A percentile compares a stretch with the other conserved stretches of the same genome.
These are phyloP conservation scores for Hyaloscypha bicolor DNA, from an alignment of 495 filamentous ascomycete species.

Conservation along the genomic window DNA sequence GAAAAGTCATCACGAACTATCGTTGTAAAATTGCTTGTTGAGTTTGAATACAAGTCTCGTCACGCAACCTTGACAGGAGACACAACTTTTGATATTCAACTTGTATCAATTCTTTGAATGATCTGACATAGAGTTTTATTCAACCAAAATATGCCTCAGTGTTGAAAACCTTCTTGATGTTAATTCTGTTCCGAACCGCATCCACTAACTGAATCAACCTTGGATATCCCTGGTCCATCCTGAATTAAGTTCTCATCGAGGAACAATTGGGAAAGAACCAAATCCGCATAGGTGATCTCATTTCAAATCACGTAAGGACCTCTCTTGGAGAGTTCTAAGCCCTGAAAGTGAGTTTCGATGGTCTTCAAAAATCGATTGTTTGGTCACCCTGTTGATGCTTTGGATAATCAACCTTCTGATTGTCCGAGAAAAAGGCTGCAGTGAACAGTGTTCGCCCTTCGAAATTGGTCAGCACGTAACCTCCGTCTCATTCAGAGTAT, in stretches of 20 bases:
- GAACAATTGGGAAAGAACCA: slow-evolving; percentile 36
- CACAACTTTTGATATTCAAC: not conserved
- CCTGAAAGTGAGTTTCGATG: slow-evolving; percentile 31
- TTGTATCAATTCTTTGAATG: not conserved
- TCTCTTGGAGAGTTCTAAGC: slow-evolving; percentile 21
- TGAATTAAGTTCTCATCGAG: slow-evolving; percentile 36
- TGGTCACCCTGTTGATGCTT: slow-evolving; percentile 26
- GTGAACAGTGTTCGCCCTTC: slow-evolving; percentile 37
- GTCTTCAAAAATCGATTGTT: slow-evolving; percentile 24
- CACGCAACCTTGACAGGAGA: not conserved
- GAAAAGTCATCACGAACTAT: too few species aligned
- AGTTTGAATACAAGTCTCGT: not conserved
- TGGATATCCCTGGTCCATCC: slow-evolving; percentile 36
- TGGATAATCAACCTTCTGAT: slow-evolving; percentile 28
- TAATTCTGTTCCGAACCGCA: slow-evolving; percentile 32
- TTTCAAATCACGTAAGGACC: slow-evolving; percentile 33
- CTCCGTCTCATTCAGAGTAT: not conserved
- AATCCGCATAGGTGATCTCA: slow-evolving; percentile 36
- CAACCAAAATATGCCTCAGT: slow-evolving; percentile 35
- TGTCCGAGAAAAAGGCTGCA: slow-evolving; percentile 31
- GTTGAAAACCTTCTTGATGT: slow-evolving; percentile 35
- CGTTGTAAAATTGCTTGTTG: not conserved
- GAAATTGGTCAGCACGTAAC: slow-evolving; percentile 9
- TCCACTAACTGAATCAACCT: slow-evolving; percentile 35
- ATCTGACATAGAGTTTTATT: not conserved